phyloP scores from a whole-genome alignment of 805 yeast genomes.

The Geotrichum ghanense region DNA sequence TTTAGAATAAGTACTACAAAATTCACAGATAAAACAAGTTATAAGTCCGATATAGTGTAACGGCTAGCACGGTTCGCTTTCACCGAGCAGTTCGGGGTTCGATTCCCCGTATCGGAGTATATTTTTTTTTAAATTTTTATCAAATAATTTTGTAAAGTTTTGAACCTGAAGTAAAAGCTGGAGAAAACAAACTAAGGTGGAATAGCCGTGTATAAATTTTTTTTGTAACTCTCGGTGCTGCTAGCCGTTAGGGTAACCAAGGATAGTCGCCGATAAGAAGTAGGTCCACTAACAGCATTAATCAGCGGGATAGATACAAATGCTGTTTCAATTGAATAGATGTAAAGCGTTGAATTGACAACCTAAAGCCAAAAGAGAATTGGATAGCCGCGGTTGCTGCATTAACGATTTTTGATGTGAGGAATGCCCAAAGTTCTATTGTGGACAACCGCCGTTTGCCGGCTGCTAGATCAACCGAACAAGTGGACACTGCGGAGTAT shows the following conservation, averaged over 20 bases:
- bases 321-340: no score
- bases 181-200: background rate
- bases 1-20: no score
- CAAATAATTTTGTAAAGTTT: background rate
- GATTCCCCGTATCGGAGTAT: conserved; percentile 21
- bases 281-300: background rate
- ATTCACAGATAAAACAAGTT: no score
- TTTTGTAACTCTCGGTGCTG: background rate
- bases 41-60: conserved; percentile 58
- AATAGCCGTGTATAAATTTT: background rate
- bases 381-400: no score
- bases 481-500: background rate
- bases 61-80: conserved; percentile 74
- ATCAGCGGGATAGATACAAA: background rate
- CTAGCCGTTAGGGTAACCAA: background rate
- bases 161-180: no score
- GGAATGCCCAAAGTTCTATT: no score
- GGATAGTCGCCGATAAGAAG: background rate
- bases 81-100: conserved; percentile 47
- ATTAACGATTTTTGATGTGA: no score
- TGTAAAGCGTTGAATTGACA: no score
- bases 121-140: background rate
- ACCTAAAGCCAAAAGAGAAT: no score
- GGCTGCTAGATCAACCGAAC: background rate
- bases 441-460: no score